Conservation (phyloP, 1,284 basidiomycete species). For the Cryptococcus floricola region DNA sequence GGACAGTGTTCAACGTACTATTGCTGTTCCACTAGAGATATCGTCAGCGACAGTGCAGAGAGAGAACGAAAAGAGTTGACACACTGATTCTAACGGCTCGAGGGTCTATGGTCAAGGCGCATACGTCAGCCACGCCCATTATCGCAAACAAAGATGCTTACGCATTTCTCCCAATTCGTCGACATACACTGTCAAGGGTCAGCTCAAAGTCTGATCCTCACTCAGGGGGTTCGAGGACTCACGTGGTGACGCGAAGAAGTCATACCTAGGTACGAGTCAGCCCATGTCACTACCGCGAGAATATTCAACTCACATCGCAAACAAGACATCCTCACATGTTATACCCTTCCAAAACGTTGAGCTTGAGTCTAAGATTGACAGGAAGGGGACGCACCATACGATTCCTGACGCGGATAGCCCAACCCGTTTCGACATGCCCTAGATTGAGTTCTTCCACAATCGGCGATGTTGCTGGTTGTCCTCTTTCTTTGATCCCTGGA, state of each 20-base stretch:
- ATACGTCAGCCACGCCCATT: neutral
- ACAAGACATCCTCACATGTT: conserved; percentile 45
- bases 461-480: conserved; percentile 46
- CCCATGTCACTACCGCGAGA: neutral
- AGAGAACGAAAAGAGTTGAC: conserved; percentile 3
- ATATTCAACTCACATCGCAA: conserved; percentile 34
- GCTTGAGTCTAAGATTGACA: neutral
- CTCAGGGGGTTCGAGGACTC: conserved; percentile 5
- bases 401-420: conserved; percentile 44
- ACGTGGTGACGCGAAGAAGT: conserved; percentile 46
- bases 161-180: conserved; percentile 46
- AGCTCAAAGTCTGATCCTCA: conserved; percentile 4
- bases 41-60: neutral
- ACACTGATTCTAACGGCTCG: conserved; percentile 37
- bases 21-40: conserved; percentile 43
- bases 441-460: conserved; percentile 46
- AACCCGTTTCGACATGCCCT: conserved; percentile 44
- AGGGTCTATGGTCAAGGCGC: conserved; percentile 15
- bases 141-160: conserved; percentile 11
- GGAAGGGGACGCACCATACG: conserved; percentile 29
- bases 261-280: conserved; percentile 24
- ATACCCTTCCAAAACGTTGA: conserved; percentile 24
- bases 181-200: conserved; percentile 30
- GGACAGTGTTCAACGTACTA: conserved; percentile 24
- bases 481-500: conserved; percentile 46